phyloP scores from a whole-genome alignment of 2,329 filamentous ascomycete species.

The Aureobasidium sp. region DNA sequence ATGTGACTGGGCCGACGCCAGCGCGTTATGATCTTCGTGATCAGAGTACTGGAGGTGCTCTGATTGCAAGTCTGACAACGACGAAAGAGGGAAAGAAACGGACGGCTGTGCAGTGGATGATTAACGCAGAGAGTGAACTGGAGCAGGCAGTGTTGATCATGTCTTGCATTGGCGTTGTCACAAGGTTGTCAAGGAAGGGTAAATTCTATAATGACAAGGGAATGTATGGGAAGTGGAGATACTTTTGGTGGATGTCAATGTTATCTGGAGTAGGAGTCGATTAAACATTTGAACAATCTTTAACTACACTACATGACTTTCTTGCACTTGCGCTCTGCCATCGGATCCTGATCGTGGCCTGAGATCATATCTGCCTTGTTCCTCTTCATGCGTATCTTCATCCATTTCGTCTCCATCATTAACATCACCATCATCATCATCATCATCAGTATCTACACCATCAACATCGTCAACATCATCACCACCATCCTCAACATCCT shows the following conservation, averaged over 20 bases:
- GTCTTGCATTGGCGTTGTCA: not conserved
- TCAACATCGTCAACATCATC: no score
- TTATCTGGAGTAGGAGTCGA: not conserved
- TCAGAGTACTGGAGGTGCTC: not conserved
- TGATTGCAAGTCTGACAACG: slow-evolving; percentile 16
- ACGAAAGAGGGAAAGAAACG: slow-evolving; percentile 25
- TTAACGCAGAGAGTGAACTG: slow-evolving; percentile 23
- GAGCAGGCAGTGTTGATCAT: slow-evolving; percentile 2
- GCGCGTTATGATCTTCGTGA: not conserved
- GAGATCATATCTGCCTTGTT: not conserved
- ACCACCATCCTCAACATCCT: no score
- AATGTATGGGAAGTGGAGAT: not conserved
- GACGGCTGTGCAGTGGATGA: slow-evolving; percentile 29
- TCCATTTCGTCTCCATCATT: not conserved
- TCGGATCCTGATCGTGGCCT: not conserved
- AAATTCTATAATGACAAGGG: not conserved
- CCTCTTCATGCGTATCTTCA: not conserved
- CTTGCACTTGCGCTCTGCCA: not conserved
- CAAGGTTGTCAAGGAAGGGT: slow-evolving; percentile 2
- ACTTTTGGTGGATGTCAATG: not conserved
- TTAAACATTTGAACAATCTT: no score
- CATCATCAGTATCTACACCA: no score
- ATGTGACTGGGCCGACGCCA: not conserved
- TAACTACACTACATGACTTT: no score
- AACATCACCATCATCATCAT: no score